Evolutionary conservation across 306 rosid species (phyloP).

Genomic region (Delonix regia): DNA sequence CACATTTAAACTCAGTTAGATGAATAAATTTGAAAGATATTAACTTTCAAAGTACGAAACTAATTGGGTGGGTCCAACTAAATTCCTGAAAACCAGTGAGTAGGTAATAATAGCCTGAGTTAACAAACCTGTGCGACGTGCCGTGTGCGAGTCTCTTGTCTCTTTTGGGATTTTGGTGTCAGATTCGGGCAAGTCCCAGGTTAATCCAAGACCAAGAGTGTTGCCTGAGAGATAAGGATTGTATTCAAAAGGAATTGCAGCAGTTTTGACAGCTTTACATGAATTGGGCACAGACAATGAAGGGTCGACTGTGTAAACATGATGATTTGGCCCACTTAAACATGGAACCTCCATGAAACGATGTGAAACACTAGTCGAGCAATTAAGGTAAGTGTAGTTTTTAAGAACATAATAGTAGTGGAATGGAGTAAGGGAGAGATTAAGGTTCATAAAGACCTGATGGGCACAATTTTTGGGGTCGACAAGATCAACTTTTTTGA

Average conservation of each 20-base stretch:
- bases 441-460: constrained; percentile 66
- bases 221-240: constrained; percentile 72
- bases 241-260: constrained; percentile 64
- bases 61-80: not conserved
- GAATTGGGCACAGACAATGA: constrained; percentile 45
- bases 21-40: not conserved
- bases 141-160: not conserved
- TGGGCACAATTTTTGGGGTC: constrained; percentile 66
- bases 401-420: constrained; percentile 51
- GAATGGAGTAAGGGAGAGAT: constrained; percentile 64
- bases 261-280: constrained; percentile 59
- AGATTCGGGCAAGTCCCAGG: constrained; percentile 55
- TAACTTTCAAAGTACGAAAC: not conserved
- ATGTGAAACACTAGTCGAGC: constrained; percentile 45
- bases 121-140: constrained; percentile 44
- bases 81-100: not conserved
- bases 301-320: constrained; percentile 68
- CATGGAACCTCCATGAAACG: constrained; percentile 59
- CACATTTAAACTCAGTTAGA: not conserved
- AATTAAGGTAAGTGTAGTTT: constrained; percentile 62
- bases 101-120: not conserved
- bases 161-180: constrained; percentile 29
- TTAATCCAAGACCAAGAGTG: constrained; percentile 71
- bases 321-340: constrained; percentile 48
- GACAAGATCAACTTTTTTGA: constrained; percentile 52